phyloP scores from a whole-genome alignment of 306 rosid genomes.

The Styphnolobium japonicum region DNA sequence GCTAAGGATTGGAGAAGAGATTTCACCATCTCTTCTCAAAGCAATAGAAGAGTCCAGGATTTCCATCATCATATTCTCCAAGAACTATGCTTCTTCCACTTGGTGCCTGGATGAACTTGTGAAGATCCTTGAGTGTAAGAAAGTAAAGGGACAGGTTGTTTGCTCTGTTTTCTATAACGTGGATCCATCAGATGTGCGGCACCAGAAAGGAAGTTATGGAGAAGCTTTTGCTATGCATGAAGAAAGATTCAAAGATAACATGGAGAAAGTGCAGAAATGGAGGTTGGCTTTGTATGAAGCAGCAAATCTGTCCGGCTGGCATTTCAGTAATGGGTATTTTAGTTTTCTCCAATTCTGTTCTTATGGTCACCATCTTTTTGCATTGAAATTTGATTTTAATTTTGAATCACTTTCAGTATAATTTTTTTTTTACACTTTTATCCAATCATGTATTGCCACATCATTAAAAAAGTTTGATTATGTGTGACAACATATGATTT shows the following conservation, averaged over 20 bases:
- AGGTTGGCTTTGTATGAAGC: slow-evolving; percentile 28
- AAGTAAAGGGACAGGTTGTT: slow-evolving; percentile 25
- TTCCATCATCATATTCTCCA: slow-evolving; percentile 30
- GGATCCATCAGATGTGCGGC: slow-evolving; percentile 18
- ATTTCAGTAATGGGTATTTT: slow-evolving; percentile 25
- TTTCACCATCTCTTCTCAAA: slow-evolving; percentile 31
- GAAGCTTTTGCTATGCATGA: slow-evolving; percentile 32
- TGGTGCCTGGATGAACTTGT: slow-evolving; percentile 36
- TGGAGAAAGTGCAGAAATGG: slow-evolving; percentile 27
- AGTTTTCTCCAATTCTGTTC: not conserved
- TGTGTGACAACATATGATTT: not conserved
- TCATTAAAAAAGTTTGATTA: not conserved
- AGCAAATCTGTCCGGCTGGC: slow-evolving; percentile 40
- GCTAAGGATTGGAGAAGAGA: slow-evolving; percentile 26
- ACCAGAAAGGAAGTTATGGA: slow-evolving; percentile 28
- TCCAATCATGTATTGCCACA: not conserved
- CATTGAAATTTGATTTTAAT: not conserved
- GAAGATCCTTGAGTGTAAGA: slow-evolving; percentile 27
- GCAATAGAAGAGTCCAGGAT: slow-evolving; percentile 33
- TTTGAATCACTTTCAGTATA: not conserved
- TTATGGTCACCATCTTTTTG: not conserved
- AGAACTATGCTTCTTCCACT: slow-evolving; percentile 24
- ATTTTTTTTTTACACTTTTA: not conserved
- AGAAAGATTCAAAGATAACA: slow-evolving; percentile 24
- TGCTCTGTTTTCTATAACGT: slow-evolving; percentile 19